Evolutionary conservation across 225 moss, liverwort and hornwort species (phyloP).

Genomic region (Sphagnum contortum): DNA sequence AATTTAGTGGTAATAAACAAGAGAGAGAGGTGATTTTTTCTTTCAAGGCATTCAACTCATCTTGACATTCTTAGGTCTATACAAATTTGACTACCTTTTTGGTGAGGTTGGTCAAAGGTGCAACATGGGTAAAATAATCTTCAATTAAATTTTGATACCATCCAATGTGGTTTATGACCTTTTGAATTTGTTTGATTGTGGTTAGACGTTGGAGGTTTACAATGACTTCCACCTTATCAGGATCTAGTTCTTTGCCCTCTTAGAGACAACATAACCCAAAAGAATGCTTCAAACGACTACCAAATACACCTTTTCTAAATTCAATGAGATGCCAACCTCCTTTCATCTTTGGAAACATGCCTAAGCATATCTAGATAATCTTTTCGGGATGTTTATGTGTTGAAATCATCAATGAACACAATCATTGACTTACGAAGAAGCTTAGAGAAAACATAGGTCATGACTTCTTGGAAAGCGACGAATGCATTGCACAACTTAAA

Average conservation of each 20-base stretch:
- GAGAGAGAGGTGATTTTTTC: not conserved
- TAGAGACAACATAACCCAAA: not conserved
- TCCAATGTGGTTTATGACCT: not conserved
- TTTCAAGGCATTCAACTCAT: not conserved
- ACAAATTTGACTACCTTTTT: not conserved
- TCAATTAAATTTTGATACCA: not conserved
- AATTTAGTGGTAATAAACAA: not conserved
- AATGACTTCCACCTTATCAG: not conserved
- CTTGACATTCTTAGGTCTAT: not conserved
- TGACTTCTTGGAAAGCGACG: not conserved
- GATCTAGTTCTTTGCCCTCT: not conserved
- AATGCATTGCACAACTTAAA: conserved; percentile 5
- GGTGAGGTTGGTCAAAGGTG: not conserved
- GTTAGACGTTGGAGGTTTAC: not conserved
- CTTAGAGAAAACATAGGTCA: conserved; percentile 2
- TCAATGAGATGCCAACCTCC: not conserved
- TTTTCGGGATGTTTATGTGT: not conserved
- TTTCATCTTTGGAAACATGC: not conserved
- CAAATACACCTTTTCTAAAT: not conserved
- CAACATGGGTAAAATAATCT: not conserved
- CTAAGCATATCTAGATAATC: not conserved
- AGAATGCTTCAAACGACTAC: not conserved
- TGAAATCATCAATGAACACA: conserved; percentile 8
- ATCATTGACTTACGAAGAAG: not conserved
- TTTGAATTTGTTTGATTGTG: not conserved